These are phyloP conservation scores for Eimeria nieschulzi DNA, from an alignment of 169 alveolate genomes.

Conservation along the genomic window DNA sequence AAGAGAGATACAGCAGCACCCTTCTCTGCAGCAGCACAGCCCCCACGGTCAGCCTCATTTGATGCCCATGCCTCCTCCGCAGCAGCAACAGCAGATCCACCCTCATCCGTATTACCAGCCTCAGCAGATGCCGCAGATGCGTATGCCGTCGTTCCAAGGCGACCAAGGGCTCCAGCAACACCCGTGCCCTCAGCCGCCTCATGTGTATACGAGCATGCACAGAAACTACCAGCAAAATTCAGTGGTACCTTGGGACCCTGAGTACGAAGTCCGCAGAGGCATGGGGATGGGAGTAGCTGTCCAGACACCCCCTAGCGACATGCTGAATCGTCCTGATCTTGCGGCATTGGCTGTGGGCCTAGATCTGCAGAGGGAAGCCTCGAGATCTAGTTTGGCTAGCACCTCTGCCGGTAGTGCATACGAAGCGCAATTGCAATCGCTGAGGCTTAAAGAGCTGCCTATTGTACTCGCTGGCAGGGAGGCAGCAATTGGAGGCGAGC, in stretches of 20 bases:
- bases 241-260: not conserved
- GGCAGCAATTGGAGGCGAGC: conserved; percentile 8
- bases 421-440: not conserved
- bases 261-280: not conserved
- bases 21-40: not conserved
- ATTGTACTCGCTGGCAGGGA: not conserved
- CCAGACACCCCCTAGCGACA: conserved; percentile 6
- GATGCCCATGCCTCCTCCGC: not conserved
- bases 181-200: not conserved
- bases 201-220: not conserved
- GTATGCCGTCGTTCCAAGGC: not conserved
- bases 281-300: not conserved
- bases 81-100: not conserved
- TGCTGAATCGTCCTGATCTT: not conserved
- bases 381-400: not conserved
- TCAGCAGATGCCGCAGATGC: not conserved
- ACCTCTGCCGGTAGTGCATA: not conserved
- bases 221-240: not conserved
- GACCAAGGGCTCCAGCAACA: not conserved
- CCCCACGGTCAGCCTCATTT: not conserved
- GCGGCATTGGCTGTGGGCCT: conserved; percentile 15
- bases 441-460: conserved; percentile 10
- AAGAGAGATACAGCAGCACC: not conserved
- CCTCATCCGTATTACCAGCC: not conserved
- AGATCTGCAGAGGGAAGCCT: not conserved